phyloP scores from a whole-genome alignment of 75 land plant genomes.

The Pseudotsuga menziesii region DNA sequence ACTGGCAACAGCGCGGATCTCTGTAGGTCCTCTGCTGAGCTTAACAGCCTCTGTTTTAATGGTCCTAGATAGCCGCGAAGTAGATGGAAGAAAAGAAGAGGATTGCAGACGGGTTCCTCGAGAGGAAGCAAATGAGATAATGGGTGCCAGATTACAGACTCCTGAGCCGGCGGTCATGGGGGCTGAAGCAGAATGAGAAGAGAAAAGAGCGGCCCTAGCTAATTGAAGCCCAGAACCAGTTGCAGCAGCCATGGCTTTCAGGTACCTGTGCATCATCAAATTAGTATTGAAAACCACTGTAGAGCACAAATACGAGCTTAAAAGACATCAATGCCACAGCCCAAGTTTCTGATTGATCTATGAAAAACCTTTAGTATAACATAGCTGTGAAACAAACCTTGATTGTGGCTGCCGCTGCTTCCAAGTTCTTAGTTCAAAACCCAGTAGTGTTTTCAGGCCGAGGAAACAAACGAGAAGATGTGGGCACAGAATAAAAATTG shows the following conservation, averaged over 20 bases:
- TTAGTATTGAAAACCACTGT: background rate
- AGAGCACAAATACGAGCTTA: background rate
- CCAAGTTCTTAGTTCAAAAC: background rate
- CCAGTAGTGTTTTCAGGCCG: no score
- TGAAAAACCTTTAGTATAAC: no score
- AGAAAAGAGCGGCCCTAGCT: slow-evolving; percentile 14
- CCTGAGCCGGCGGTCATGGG: slow-evolving; percentile 10
- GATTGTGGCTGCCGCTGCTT: background rate
- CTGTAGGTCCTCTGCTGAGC: slow-evolving; percentile 15
- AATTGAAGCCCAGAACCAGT: slow-evolving; percentile 19
- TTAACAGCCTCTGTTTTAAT: slow-evolving; percentile 13
- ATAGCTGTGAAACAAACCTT: background rate
- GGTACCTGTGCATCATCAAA: background rate
- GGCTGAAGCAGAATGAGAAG: slow-evolving; percentile 8
- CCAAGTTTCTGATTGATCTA: no score
- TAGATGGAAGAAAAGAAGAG: slow-evolving; percentile 18
- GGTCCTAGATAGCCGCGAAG: slow-evolving; percentile 2
- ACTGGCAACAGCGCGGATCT: slow-evolving; percentile 33
- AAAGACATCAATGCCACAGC: no score
- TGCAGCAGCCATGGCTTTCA: slow-evolving; percentile 24
- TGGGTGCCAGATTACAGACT: slow-evolving; percentile 3
- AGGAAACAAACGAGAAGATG: background rate
- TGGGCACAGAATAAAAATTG: background rate
- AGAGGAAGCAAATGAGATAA: background rate
- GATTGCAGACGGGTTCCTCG: slow-evolving; percentile 10